Conservation (phyloP, 2,329 filamentous ascomycete genomes). For the Colletotrichum cordylinicola region DNA sequence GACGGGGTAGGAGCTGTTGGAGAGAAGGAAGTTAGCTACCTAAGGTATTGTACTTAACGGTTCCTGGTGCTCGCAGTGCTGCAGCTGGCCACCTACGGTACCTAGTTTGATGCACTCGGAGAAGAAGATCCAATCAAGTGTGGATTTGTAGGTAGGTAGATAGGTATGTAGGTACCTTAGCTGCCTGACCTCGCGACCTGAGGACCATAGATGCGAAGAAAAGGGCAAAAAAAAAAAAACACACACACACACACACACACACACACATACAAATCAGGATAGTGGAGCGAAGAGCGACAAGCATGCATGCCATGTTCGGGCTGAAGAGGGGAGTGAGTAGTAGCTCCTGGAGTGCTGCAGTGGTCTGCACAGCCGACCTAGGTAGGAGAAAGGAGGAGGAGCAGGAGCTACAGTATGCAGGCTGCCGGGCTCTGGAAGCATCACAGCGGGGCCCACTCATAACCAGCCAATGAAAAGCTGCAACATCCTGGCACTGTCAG, state of each 20-base stretch:
- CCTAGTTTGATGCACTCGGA: neutral
- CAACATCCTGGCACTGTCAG: neutral
- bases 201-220: neutral
- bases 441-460: neutral
- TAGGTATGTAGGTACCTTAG: neutral
- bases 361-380: neutral
- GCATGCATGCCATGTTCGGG: neutral
- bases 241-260: neutral
- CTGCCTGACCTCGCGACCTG: neutral
- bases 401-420: neutral
- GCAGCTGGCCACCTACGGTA: neutral
- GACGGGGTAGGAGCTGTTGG: neutral
- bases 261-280: neutral
- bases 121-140: neutral
- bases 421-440: neutral
- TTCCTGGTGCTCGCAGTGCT: neutral
- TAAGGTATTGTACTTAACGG: neutral
- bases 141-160: neutral
- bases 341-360: neutral
- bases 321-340: neutral
- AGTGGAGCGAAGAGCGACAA: neutral
- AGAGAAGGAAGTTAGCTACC: neutral
- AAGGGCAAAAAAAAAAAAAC: neutral
- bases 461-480: neutral
- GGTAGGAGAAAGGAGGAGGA: neutral